A percentile compares a stretch with the other conserved stretches of the same genome.
Conservation (phyloP, 2,329 filamentous ascomycete species). For the Aspergillus eucalypticola region DNA sequence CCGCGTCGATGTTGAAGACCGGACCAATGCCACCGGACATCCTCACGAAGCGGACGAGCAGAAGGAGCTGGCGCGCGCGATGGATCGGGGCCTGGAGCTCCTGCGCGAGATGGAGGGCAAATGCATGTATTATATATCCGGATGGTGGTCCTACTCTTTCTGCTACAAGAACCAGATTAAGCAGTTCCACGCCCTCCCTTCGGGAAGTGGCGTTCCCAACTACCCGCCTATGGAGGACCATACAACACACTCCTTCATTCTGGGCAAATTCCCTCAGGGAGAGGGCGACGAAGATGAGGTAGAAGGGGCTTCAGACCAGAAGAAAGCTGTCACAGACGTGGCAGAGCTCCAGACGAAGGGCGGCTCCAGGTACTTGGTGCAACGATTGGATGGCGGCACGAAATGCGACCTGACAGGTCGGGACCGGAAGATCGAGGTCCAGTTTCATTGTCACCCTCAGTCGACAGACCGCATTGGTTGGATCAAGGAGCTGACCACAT, state of each 20-base stretch:
- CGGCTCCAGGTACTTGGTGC: constrained; percentile 81
- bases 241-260: constrained; percentile 70
- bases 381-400: constrained; percentile 76
- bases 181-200: constrained; percentile 83
- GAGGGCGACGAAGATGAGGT: constrained; percentile 35
- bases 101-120: constrained; percentile 73
- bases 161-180: constrained; percentile 86
- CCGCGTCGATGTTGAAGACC: constrained; percentile 62
- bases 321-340: constrained; percentile 40
- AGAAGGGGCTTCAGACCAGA: constrained; percentile 26
- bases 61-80: constrained; percentile 75
- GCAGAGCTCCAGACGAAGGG: constrained; percentile 78
- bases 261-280: constrained; percentile 62
- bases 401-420: constrained; percentile 82
- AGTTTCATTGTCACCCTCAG: constrained; percentile 76
- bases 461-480: constrained; percentile 76
- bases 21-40: constrained; percentile 64
- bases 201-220: constrained; percentile 64
- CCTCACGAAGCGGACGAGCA: constrained; percentile 67
- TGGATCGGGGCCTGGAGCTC: constrained; percentile 75
- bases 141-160: constrained; percentile 96
- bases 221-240: constrained; percentile 77
- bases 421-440: constrained; percentile 77
- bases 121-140: constrained; percentile 80
- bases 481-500: constrained; percentile 91